These are phyloP conservation scores for Colletotrichum truncatum DNA, from an alignment of 2,329 filamentous ascomycete species.

Conservation along the genomic window DNA sequence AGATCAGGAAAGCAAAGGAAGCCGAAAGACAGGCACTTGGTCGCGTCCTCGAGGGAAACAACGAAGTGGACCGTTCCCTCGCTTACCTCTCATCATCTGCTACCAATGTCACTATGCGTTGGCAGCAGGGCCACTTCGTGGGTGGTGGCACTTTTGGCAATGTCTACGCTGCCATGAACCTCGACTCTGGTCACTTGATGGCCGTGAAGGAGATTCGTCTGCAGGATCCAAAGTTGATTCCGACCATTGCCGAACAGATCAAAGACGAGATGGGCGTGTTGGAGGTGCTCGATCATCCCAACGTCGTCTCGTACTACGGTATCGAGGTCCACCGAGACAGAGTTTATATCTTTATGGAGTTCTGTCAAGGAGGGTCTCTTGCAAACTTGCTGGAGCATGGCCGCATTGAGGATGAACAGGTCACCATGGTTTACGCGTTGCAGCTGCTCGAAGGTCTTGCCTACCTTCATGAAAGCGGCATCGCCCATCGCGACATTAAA, in stretches of 20 bases:
- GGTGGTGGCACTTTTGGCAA: slow-evolving; percentile 97
- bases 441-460: slow-evolving; percentile 94
- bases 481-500: slow-evolving; percentile 97
- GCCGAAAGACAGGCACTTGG: slow-evolving; percentile 88
- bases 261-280: slow-evolving; percentile 97
- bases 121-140: slow-evolving; percentile 99
- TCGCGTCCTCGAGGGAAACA: slow-evolving; percentile 90
- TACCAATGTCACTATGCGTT: slow-evolving; percentile 93
- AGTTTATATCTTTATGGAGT: slow-evolving; percentile 99
- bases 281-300: slow-evolving; percentile 95
- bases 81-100: slow-evolving; percentile 94
- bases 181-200: slow-evolving; percentile 96
- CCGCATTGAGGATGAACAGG: slow-evolving; percentile 96
- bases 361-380: slow-evolving; percentile 93
- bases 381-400: slow-evolving; percentile 92
- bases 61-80: slow-evolving; percentile 93
- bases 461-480: slow-evolving; percentile 90
- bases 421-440: slow-evolving; percentile 95
- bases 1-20: slow-evolving; percentile 79
- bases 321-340: slow-evolving; percentile 98
- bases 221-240: slow-evolving; percentile 95
- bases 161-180: slow-evolving; percentile 96
- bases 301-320: slow-evolving; percentile 96
- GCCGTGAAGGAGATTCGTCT: slow-evolving; percentile 98
- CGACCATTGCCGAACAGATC: slow-evolving; percentile 92